Conservation (phyloP, 306 rosid species). For the Quillaja saponaria region DNA sequence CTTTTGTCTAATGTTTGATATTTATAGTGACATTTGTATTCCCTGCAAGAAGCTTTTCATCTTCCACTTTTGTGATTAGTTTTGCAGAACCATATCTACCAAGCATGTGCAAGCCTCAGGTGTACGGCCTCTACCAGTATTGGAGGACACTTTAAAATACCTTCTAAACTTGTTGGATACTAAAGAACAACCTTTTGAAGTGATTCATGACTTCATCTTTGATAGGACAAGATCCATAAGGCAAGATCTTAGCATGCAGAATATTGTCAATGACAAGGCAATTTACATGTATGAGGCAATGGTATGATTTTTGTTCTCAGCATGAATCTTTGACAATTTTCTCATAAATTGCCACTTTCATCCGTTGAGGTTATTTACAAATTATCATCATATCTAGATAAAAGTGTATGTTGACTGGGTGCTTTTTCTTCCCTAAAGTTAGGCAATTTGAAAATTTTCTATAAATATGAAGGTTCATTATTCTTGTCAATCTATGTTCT, state of each 20-base stretch:
- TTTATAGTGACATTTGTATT: too few species aligned
- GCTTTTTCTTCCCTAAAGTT: slow-evolving; percentile 3
- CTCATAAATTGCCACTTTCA: too few species aligned
- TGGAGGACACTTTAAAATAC: slow-evolving; percentile 69
- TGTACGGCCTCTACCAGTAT: slow-evolving; percentile 72
- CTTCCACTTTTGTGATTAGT: slow-evolving; percentile 45
- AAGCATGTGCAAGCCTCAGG: slow-evolving; percentile 64
- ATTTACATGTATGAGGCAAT: slow-evolving; percentile 71
- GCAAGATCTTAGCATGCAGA: slow-evolving; percentile 91
- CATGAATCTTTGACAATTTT: too few species aligned
- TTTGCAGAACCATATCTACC: slow-evolving; percentile 80
- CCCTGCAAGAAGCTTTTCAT: too few species aligned
- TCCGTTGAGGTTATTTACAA: slow-evolving; percentile 10
- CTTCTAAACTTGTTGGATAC: slow-evolving; percentile 62
- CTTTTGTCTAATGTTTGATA: too few species aligned
- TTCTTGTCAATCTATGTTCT: too few species aligned
- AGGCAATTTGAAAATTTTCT: slow-evolving; percentile 18
- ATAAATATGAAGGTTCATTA: slow-evolving; percentile 8
- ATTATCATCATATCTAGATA: not conserved
- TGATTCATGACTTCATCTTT: slow-evolving; percentile 76
- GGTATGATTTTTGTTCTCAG: slow-evolving; percentile 61
- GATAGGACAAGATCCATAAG: slow-evolving; percentile 94
- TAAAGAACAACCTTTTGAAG: slow-evolving; percentile 67
- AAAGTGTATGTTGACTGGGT: slow-evolving; percentile 6
- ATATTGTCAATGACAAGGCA: slow-evolving; percentile 57